Evolutionary conservation across 495 filamentous ascomycete genomes (phyloP), one percentile per base, ranked within the genome.

Genomic region (Penicillium antarcticum): DNA sequence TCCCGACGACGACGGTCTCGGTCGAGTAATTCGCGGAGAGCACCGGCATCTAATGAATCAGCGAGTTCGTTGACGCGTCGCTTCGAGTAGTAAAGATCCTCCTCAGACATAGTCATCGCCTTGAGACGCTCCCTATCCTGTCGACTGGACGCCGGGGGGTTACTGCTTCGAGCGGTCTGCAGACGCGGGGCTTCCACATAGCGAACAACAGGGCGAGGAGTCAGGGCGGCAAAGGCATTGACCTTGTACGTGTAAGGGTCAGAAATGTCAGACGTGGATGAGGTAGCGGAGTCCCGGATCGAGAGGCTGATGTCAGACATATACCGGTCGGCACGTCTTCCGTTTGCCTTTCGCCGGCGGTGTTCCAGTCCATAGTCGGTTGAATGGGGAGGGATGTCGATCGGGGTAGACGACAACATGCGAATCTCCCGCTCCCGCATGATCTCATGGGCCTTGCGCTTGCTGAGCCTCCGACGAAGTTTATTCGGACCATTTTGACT

Each of bases 381-480:
- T 2, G 80, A 72, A 35, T 86, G 83, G 21, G 78, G 76, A 34
- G 86, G 85, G 39, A 83, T 77, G 13, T 81, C 77, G 36, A 89
- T 80, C 24, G 82, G 83, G 17, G 66, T 68, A 36, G 85, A 79
- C 49, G 74, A 87, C 84, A 96, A 87, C n/a, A 87, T 79, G 51
- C 84, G 84, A 56, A 96, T 89, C 69, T 96, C 89, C 46, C 87
- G 87, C 65, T 95, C 91, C 14, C 91, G 79, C 45, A 82, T 76
- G 62, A 82, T 81, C 48, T 95, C 87, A 33, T 86, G 70, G 31
- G 83, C 81, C 45, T 86, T 85, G 48, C 86, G 80, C 70, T 91
- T 95, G 74, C 86, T 94, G 13, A 88, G 84, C 57, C 82, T 87
- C 41, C 86, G 82, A 26, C 84, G 80, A 33, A 82, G 67, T 19